Conservation (phyloP, 1,284 basidiomycete genomes). For the Singerocomus inundabilis region DNA sequence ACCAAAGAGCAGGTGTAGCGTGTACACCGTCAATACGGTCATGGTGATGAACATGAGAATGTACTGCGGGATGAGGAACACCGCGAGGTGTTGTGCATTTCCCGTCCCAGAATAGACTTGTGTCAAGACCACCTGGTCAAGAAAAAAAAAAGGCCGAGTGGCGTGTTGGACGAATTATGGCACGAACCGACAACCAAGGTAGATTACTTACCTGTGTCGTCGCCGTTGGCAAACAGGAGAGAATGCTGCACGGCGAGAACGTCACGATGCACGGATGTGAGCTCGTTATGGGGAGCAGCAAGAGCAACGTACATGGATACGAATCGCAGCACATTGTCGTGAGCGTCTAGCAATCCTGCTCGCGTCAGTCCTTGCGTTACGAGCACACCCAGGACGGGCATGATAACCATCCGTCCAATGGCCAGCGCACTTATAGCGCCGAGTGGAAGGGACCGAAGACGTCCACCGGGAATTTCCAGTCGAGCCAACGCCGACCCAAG, state of each 20-base stretch:
- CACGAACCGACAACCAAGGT: background rate
- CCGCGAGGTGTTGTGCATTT: slow-evolving; percentile 56
- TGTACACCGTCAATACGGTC: slow-evolving; percentile 58
- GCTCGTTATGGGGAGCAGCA: background rate
- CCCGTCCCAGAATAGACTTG: slow-evolving; percentile 68
- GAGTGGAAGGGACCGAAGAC: slow-evolving; percentile 58
- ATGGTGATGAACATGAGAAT: slow-evolving; percentile 62
- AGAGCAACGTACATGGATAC: slow-evolving; percentile 62
- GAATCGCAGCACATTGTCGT: slow-evolving; percentile 65
- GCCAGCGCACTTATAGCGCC: slow-evolving; percentile 66
- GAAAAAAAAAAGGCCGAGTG: background rate
- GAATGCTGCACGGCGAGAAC: slow-evolving; percentile 46
- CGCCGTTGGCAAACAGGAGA: slow-evolving; percentile 64
- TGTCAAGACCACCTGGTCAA: slow-evolving; percentile 56
- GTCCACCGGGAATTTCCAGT: slow-evolving; percentile 52
- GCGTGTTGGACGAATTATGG: background rate
- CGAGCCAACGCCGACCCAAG: slow-evolving; percentile 75
- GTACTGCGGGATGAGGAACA: slow-evolving; percentile 68
- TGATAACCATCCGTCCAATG: slow-evolving; percentile 60
- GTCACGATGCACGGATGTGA: no score
- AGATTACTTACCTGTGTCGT: slow-evolving; percentile 50
- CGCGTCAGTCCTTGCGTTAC: slow-evolving; percentile 54
- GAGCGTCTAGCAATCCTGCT: slow-evolving; percentile 47
- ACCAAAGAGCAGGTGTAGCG: slow-evolving; percentile 50
- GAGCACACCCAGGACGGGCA: slow-evolving; percentile 68